A percentile compares a stretch with the other conserved stretches of the same genome.
Conservation (phyloP, 495 filamentous ascomycete species). For the Aspergillus sparsus region DNA sequence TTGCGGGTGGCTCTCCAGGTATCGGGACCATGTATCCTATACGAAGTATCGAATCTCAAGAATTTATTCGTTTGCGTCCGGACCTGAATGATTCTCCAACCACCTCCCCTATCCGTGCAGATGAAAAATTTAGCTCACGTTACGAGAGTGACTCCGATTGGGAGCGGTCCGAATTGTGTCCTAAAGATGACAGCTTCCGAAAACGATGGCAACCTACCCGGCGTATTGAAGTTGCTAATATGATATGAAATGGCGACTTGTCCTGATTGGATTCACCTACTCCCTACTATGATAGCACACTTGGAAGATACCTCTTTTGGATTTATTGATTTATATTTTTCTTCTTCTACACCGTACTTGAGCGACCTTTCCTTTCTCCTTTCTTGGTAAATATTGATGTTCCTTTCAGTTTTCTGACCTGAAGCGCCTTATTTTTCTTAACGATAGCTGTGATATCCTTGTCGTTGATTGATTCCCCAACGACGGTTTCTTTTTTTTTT, state of each 20-base stretch:
- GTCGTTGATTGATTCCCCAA: background rate
- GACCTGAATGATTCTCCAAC: conserved; percentile 25
- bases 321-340: background rate
- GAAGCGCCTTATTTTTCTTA: background rate
- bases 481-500: background rate
- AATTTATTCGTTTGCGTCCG: conserved; percentile 36
- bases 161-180: conserved; percentile 13
- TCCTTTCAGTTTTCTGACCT: background rate
- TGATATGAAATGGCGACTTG: conserved; percentile 18
- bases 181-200: conserved; percentile 16
- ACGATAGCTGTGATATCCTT: conserved; percentile 1
- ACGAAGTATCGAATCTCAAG: conserved; percentile 36
- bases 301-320: background rate
- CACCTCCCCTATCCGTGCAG: conserved; percentile 14
- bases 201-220: conserved; percentile 21
- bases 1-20: conserved; percentile 39
- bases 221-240: conserved; percentile 21
- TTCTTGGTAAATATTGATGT: background rate
- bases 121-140: conserved; percentile 12
- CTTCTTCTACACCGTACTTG: background rate
- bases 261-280: background rate
- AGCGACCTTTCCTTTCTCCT: background rate
- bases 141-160: conserved; percentile 23
- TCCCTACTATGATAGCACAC: background rate
- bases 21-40: conserved; percentile 42